These are phyloP conservation scores for Adenanthera pavonina DNA, from an alignment of 306 rosid genomes.

Conservation along the genomic window DNA sequence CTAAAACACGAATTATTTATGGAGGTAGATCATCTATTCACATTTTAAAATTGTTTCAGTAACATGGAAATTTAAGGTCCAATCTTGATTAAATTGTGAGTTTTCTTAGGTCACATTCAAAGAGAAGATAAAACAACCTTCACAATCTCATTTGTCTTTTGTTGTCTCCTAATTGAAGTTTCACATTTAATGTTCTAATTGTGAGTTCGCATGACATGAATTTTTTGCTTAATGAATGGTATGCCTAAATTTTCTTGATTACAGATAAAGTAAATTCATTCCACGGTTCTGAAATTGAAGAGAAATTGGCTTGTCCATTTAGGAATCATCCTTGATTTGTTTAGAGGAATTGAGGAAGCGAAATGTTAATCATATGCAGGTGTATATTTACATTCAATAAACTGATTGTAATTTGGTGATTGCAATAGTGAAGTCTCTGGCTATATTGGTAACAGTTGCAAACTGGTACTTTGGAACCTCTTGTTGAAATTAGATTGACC, in stretches of 20 bases:
- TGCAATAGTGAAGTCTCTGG: not conserved
- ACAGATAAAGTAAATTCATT: constrained; percentile 9
- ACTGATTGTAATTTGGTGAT: constrained; percentile 7
- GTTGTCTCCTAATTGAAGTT: not conserved
- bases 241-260: not conserved
- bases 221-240: constrained; percentile 4
- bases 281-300: constrained; percentile 1
- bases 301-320: not conserved
- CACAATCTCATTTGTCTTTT: not conserved
- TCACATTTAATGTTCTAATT: not conserved
- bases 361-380: not conserved
- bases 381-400: constrained; percentile 9
- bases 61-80: constrained; percentile 14
- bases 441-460: constrained; percentile 11
- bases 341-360: not conserved
- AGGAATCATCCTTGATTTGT: not conserved
- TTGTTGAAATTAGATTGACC: constrained; percentile 19
- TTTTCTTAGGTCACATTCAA: not conserved
- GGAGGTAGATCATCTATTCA: constrained; percentile 71
- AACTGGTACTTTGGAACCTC: not conserved
- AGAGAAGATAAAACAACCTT: constrained; percentile 9
- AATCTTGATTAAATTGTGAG: constrained; percentile 3
- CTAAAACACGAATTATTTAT: constrained; percentile 89
- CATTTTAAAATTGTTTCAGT: constrained; percentile 19
- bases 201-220: not conserved